Conservation (phyloP, 352 stramenopile genomes). For the Phytophthora pinifolia region DNA sequence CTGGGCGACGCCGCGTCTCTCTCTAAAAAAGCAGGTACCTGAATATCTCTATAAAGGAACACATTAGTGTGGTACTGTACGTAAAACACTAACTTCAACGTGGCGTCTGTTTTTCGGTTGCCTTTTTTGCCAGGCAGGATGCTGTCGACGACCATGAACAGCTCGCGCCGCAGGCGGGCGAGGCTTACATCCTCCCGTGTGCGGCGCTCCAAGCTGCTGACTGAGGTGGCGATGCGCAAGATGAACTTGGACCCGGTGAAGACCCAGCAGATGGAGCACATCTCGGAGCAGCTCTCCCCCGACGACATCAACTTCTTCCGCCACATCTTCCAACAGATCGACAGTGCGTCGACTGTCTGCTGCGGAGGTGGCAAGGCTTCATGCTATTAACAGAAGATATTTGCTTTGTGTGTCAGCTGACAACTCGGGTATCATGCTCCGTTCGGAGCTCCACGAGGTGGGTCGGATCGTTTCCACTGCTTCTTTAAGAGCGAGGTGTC, state of each 20-base stretch:
- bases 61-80: constrained; percentile 5
- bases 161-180: constrained; percentile 47
- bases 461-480: no score
- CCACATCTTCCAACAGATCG: constrained; percentile 72
- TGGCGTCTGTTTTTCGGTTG: constrained; percentile 8
- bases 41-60: constrained; percentile 11
- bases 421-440: constrained; percentile 62
- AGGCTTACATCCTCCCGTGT: constrained; percentile 50
- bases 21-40: constrained; percentile 17
- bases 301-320: constrained; percentile 67
- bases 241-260: constrained; percentile 65
- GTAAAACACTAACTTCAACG: constrained; percentile 19
- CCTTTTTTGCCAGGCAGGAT: constrained; percentile 3
- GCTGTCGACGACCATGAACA: constrained; percentile 51
- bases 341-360: constrained; percentile 32
- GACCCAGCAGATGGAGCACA: constrained; percentile 57
- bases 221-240: constrained; percentile 61
- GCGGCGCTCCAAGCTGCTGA: constrained; percentile 56
- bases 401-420: constrained; percentile 30
- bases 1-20: constrained; percentile 20
- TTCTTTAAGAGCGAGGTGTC: no score
- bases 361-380: not conserved
- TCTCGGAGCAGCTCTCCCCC: constrained; percentile 53
- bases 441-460: constrained; percentile 64
- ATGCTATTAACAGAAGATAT: no score